Evolutionary conservation across 2,329 filamentous ascomycete genomes (phyloP).

Genomic region (Bipolaris sorokiniana): DNA sequence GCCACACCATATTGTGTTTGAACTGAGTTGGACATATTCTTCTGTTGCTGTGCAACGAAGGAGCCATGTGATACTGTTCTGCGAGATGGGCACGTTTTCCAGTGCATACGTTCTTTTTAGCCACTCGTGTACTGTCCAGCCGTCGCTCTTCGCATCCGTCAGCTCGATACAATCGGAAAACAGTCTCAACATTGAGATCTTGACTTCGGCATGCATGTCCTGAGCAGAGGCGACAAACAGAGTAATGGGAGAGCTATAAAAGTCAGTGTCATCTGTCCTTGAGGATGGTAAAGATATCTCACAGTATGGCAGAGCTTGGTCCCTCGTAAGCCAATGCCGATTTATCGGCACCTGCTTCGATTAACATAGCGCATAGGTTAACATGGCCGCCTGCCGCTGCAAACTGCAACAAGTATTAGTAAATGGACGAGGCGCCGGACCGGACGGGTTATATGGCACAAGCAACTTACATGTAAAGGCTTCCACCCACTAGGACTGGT

Average conservation of each 20-base stretch:
- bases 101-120: not conserved
- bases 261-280: not conserved
- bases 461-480: not conserved
- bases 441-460: too few species aligned
- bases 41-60: not conserved
- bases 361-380: not conserved
- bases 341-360: not conserved
- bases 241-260: not conserved
- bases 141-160: not conserved
- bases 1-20: not conserved
- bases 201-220: not conserved
- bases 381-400: not conserved
- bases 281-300: not conserved
- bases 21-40: not conserved
- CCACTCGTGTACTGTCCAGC: not conserved
- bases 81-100: not conserved
- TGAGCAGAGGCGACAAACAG: not conserved
- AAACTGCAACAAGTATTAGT: not conserved
- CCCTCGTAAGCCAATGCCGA: not conserved
- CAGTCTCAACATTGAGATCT: not conserved
- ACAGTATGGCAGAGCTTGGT: not conserved
- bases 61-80: not conserved
- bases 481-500: slow-evolving; percentile 8
- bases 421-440: not conserved
- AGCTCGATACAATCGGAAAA: slow-evolving; percentile 1